Base-by-base conservation (phyloP, 768 basidiomycete species). In the Boletus bicolor region DNA sequence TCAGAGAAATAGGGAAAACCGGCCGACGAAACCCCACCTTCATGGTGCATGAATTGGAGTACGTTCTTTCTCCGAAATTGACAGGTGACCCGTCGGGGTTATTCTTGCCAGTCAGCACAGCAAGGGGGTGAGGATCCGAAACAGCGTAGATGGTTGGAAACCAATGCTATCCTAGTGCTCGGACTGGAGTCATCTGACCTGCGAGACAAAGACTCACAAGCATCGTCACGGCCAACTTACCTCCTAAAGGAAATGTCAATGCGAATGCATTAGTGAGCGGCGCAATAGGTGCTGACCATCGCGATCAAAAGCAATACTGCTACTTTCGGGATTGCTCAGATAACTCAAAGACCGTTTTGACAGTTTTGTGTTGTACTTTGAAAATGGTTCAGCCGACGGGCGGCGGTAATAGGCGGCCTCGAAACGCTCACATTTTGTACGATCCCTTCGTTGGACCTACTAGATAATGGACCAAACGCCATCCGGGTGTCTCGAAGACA, bases 31-130 rank as follows among this genome's bases (percentile, higher is more conserved):
- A 15, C 46, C 64, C 53, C 52, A 85, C 89, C 77, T 92, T 92
- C 77, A 88, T 90, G 2, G 89, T 91, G 56, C 86, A 89, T 0
- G 80, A 79, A 66, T 92, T 91, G 0, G 76, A 76, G 68, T 90
- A 92, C 4, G 81, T 77, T 49, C 81, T 73, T 60, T 82, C 72
- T 36, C 75, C 75, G 7, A 71, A 32, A 37, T 77, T 71, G 32
- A 80, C 67, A 6, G 77, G 77, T 6, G 73, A 75, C 37, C 87
- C 86, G 50, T 82, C 77, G 7, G 86, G 83, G 3, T 76, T 72
- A 49, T 81, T 79, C 41, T 70, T 69, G 7, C 82, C 87, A 51
- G 78, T 88, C 65, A 87, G 85, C 2, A 83, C 75, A 0, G 89
- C 90, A 44, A 91, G 60, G 4, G 90, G 91, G 57, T 82, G 73